phyloP scores from a whole-genome alignment of 352 stramenopile genomes.

The Pythium volutum region DNA sequence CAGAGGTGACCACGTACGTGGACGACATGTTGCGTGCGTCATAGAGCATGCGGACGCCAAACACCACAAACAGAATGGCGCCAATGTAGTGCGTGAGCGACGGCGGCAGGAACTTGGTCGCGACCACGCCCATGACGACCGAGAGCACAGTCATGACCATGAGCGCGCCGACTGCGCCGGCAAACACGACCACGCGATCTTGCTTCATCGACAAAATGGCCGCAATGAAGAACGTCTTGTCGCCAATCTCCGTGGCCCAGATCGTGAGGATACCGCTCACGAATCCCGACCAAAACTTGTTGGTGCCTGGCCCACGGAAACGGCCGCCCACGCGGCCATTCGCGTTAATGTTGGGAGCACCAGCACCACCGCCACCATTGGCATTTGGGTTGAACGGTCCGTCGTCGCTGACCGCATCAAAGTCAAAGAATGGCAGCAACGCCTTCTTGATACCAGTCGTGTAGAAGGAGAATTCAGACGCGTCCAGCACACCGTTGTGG shows the following conservation, averaged over 20 bases:
- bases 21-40: constrained; percentile 80
- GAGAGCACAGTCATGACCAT: constrained; percentile 98
- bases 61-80: constrained; percentile 95
- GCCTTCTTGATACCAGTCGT: constrained; percentile 48
- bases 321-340: constrained; percentile 30
- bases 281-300: constrained; percentile 87
- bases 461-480: constrained; percentile 62
- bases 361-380: not conserved
- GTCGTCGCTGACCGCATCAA: constrained; percentile 14
- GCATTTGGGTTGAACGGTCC: constrained; percentile 8
- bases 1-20: constrained; percentile 36
- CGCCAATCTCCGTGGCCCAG: constrained; percentile 98
- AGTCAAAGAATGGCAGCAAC: constrained; percentile 48
- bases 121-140: constrained; percentile 95
- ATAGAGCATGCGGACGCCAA: constrained; percentile 94
- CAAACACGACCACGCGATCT: constrained; percentile 94
- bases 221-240: constrained; percentile 99
- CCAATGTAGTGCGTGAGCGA: constrained; percentile 96
- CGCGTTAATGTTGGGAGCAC: not conserved
- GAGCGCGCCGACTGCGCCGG: constrained; percentile 93
- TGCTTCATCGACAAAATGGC: constrained; percentile 97
- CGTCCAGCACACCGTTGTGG: constrained; percentile 68
- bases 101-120: constrained; percentile 92
- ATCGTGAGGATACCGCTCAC: constrained; percentile 93
- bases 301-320: constrained; percentile 34